Conservation (phyloP, 257 asterid genomes). For the Echites panduratus region DNA sequence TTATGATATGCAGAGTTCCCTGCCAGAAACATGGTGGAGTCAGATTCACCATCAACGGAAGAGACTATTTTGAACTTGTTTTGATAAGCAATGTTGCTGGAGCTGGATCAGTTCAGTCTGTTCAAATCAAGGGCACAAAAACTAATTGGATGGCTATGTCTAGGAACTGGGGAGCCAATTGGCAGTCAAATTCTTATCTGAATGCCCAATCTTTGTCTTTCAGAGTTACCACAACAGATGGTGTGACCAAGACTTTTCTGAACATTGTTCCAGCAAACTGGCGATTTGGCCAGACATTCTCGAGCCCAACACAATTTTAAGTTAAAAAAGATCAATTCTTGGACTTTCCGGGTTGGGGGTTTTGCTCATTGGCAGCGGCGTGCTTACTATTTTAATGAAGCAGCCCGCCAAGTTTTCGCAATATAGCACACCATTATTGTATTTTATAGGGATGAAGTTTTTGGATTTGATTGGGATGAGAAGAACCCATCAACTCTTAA, state of each 20-base stretch:
- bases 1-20: slow-evolving; percentile 52
- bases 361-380: slow-evolving; percentile 61
- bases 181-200: slow-evolving; percentile 75
- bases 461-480: not conserved
- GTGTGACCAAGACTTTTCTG: slow-evolving; percentile 47
- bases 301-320: slow-evolving; percentile 48
- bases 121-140: slow-evolving; percentile 65
- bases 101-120: slow-evolving; percentile 64
- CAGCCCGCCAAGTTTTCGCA: slow-evolving; percentile 59
- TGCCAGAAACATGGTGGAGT: slow-evolving; percentile 81
- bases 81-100: slow-evolving; percentile 62
- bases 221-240: slow-evolving; percentile 66
- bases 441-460: not conserved
- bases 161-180: slow-evolving; percentile 92
- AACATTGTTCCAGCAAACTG: slow-evolving; percentile 57
- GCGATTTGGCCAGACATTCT: slow-evolving; percentile 69
- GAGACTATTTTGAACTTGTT: slow-evolving; percentile 71
- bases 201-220: slow-evolving; percentile 76
- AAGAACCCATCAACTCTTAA: not conserved
- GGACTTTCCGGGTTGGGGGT: slow-evolving; percentile 21
- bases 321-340: slow-evolving; percentile 4
- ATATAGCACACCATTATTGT: not conserved
- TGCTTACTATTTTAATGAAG: slow-evolving; percentile 56
- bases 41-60: slow-evolving; percentile 66
- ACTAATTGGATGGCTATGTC: slow-evolving; percentile 72